phyloP scores from a whole-genome alignment of 179 eudicot species.

The Silene noctiflora region DNA sequence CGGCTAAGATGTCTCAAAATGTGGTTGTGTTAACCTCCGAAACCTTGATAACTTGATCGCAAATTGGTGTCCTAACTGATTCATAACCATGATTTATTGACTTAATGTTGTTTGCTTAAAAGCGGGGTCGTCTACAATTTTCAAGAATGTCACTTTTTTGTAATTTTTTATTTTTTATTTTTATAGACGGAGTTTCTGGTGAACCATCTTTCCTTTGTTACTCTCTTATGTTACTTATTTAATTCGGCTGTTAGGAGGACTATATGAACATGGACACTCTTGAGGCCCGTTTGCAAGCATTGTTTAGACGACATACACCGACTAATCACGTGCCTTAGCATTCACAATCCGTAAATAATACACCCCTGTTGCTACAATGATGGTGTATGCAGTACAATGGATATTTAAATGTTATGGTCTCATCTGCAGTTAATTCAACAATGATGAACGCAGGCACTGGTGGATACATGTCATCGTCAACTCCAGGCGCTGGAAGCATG shows the following conservation, averaged over 20 bases:
- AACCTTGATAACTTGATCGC: background rate
- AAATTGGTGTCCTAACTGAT: background rate
- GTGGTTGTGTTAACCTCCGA: background rate
- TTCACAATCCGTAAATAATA: slow-evolving; percentile 50
- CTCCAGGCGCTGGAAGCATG: slow-evolving; percentile 42
- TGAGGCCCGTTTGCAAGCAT: slow-evolving; percentile 54
- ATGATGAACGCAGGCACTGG: slow-evolving; percentile 34
- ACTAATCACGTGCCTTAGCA: slow-evolving; percentile 48
- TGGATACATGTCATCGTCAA: slow-evolving; percentile 35
- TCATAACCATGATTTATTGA: background rate
- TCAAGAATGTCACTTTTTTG: background rate
- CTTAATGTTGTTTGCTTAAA: background rate
- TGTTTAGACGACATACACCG: slow-evolving; percentile 38
- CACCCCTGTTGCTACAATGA: slow-evolving; percentile 73
- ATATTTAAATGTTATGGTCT: slow-evolving; percentile 45
- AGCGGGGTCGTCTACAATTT: background rate
- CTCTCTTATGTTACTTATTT: slow-evolving; percentile 13
- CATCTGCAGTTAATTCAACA: slow-evolving; percentile 52
- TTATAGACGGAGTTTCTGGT: no score
- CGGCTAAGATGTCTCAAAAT: background rate
- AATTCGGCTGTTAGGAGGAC: slow-evolving; percentile 50
- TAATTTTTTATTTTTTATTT: background rate
- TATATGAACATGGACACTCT: slow-evolving; percentile 62
- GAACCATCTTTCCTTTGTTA: background rate
- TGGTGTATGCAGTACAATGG: slow-evolving; percentile 71